phyloP scores from a whole-genome alignment of 1,139 yeast species.

The Yamadazyma blattariae region DNA sequence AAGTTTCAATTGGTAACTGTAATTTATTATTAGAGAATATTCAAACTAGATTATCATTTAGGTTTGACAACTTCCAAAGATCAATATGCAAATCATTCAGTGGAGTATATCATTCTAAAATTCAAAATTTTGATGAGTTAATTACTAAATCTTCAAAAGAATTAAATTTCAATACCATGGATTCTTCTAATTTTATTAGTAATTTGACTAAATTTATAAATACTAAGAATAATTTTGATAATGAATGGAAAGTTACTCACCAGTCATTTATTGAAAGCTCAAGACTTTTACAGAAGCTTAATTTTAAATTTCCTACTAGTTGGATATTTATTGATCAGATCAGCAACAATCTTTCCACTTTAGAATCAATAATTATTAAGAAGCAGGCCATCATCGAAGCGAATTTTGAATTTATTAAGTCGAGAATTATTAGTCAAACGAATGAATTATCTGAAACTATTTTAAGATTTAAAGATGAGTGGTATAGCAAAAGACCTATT shows the following conservation, averaged over 20 bases:
- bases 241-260: slow-evolving; percentile 27
- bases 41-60: slow-evolving; percentile 51
- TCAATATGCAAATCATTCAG: slow-evolving; percentile 42
- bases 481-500: slow-evolving; percentile 37
- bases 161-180: slow-evolving; percentile 12
- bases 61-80: slow-evolving; percentile 59
- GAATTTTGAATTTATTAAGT: slow-evolving; percentile 39
- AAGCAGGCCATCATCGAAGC: slow-evolving; percentile 40
- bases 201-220: slow-evolving; percentile 11
- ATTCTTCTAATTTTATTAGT: slow-evolving; percentile 8
- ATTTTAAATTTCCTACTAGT: slow-evolving; percentile 41
- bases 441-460: slow-evolving; percentile 35
- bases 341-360: slow-evolving; percentile 45
- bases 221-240: slow-evolving; percentile 13
- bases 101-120: slow-evolving; percentile 14
- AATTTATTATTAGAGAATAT: slow-evolving; percentile 49
- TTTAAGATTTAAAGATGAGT: slow-evolving; percentile 21
- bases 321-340: slow-evolving; percentile 70
- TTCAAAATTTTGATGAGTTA: slow-evolving; percentile 5
- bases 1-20: slow-evolving; percentile 37
- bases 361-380: slow-evolving; percentile 39
- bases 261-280: slow-evolving; percentile 40
- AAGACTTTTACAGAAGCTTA: slow-evolving; percentile 24
- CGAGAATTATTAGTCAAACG: slow-evolving; percentile 43
- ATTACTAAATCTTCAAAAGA: slow-evolving; percentile 2